Evolutionary conservation across 1,284 basidiomycete genomes (phyloP).

Genomic region (Boletellus deceptivus): DNA sequence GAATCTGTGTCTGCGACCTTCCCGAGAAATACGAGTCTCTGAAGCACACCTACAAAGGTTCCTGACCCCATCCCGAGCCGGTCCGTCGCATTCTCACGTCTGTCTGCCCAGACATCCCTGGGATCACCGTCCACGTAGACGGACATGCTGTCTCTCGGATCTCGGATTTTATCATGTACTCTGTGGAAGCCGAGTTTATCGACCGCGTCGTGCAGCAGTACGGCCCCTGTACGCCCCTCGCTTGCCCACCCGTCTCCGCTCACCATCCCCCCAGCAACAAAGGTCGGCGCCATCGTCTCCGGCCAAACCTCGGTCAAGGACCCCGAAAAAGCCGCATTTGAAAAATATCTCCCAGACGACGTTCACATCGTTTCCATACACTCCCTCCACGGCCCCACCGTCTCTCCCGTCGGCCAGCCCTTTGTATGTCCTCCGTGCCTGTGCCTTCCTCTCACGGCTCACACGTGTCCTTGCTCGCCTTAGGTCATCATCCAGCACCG

Average conservation of each 20-base stretch:
- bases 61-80: not conserved
- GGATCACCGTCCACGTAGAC: conserved; percentile 68
- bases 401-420: conserved; percentile 90
- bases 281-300: conserved; percentile 88
- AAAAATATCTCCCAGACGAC: conserved; percentile 83
- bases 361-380: conserved; percentile 91
- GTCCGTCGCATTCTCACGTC: conserved; percentile 3
- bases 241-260: not conserved
- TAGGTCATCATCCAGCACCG: conserved; percentile 91
- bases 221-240: conserved; percentile 74
- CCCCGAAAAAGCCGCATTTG: conserved; percentile 90
- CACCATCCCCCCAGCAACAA: conserved; percentile 64
- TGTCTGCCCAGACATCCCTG: conserved; percentile 42
- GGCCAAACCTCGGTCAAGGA: conserved; percentile 98
- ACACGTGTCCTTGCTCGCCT: not conserved
- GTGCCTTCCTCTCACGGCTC: not conserved
- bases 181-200: conserved; percentile 92
- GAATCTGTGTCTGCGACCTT: conserved; percentile 91
- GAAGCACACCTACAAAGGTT: conserved; percentile 62
- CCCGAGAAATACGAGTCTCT: conserved; percentile 76
- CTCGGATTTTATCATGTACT: conserved; percentile 89
- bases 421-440: conserved; percentile 53
- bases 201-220: conserved; percentile 82
- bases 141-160: conserved; percentile 84
- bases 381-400: conserved; percentile 92